Conservation (phyloP, 2,329 filamentous ascomycete species). For the Cryphonectria naterciae region DNA sequence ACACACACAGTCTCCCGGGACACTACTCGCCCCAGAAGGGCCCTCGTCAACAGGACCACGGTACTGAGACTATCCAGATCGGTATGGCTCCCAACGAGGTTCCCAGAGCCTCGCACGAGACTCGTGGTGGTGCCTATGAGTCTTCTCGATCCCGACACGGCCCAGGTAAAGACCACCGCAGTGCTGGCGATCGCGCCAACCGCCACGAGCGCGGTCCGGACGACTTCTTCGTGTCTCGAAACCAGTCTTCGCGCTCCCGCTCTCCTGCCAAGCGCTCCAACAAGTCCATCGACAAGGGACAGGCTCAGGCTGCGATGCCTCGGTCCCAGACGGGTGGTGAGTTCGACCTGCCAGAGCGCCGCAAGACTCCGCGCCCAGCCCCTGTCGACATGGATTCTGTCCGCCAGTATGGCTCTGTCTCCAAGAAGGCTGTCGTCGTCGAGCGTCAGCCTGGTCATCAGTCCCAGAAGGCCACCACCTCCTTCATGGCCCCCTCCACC, state of each 20-base stretch:
- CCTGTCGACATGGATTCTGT: constrained; percentile 19
- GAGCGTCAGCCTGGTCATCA: not conserved
- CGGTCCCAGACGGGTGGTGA: constrained; percentile 9
- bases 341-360: constrained; percentile 13
- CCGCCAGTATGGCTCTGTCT: constrained; percentile 19
- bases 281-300: constrained; percentile 28
- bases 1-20: constrained; percentile 27
- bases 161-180: constrained; percentile 4
- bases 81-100: constrained; percentile 9
- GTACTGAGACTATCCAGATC: constrained; percentile 21
- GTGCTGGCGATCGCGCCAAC: not conserved
- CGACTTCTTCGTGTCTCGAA: constrained; percentile 11
- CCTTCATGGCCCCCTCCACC: constrained; percentile 12
- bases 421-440: constrained; percentile 24
- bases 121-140: constrained; percentile 2
- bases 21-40: constrained; percentile 22
- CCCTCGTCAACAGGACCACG: constrained; percentile 10
- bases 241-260: constrained; percentile 30
- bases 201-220: constrained; percentile 4
- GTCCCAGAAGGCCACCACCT: constrained; percentile 13
- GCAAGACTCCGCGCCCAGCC: constrained; percentile 12
- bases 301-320: not conserved
- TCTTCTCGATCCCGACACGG: constrained; percentile 15
- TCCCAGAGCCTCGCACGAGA: constrained; percentile 1
- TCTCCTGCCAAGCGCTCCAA: constrained; percentile 33